These are phyloP conservation scores for Pugionium dolabratum DNA, from an alignment of 345 rosid genomes.

Conservation along the genomic window DNA sequence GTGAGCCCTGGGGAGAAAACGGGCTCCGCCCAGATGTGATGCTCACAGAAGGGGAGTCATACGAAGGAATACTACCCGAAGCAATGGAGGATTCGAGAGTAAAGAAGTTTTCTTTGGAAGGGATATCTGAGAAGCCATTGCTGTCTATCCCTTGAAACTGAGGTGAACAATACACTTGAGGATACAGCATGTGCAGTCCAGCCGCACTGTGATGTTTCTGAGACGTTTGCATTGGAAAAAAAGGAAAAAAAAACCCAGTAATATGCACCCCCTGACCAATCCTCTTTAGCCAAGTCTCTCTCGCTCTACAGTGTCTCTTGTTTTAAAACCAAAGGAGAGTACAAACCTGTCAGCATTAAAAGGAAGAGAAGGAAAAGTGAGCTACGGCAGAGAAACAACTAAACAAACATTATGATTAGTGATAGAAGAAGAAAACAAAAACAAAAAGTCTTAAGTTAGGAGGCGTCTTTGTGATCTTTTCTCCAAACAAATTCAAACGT, in stretches of 20 bases:
- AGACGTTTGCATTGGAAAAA: slow-evolving; percentile 64
- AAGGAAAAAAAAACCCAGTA: background rate
- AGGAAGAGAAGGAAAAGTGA: slow-evolving; percentile 15
- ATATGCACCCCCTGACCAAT: background rate
- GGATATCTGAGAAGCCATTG: slow-evolving; percentile 49
- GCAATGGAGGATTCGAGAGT: slow-evolving; percentile 85
- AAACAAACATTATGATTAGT: slow-evolving; percentile 11
- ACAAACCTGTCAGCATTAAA: slow-evolving; percentile 23
- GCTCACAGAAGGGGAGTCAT: slow-evolving; percentile 75
- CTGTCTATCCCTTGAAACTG: slow-evolving; percentile 53
- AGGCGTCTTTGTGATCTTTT: no score
- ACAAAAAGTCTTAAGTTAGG: no score
- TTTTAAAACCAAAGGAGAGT: background rate
- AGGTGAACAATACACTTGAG: slow-evolving; percentile 52
- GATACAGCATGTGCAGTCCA: slow-evolving; percentile 53
- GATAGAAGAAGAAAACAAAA: background rate
- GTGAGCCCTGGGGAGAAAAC: slow-evolving; percentile 83
- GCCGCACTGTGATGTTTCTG: slow-evolving; percentile 59
- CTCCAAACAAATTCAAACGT: no score
- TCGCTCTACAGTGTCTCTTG: background rate
- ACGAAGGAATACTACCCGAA: slow-evolving; percentile 42
- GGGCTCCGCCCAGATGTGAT: slow-evolving; percentile 67
- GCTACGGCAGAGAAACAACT: slow-evolving; percentile 15
- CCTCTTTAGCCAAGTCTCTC: slow-evolving; percentile 1
- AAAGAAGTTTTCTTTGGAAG: slow-evolving; percentile 56